These are phyloP conservation scores for Exutisphaerella laricina DNA, from an alignment of 2,329 filamentous ascomycete genomes.

Conservation along the genomic window DNA sequence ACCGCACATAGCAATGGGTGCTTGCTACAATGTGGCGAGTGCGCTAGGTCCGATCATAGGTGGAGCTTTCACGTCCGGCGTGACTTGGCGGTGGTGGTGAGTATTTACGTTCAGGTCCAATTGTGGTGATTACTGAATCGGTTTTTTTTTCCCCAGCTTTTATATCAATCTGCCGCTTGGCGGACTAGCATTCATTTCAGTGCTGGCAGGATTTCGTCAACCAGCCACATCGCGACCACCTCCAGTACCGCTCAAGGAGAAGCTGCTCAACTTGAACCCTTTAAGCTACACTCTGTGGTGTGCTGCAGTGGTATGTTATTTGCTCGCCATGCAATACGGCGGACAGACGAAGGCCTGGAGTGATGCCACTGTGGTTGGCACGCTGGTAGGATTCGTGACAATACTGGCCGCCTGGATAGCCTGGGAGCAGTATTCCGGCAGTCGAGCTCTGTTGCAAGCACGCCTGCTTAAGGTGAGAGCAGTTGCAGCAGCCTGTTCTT, in stretches of 20 bases:
- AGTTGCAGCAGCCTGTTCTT: constrained; percentile 30
- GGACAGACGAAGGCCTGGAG: constrained; percentile 34
- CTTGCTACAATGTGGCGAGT: constrained; percentile 8
- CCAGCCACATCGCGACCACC: constrained; percentile 25
- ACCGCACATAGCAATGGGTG: constrained; percentile 24
- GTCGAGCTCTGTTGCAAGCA: constrained; percentile 36
- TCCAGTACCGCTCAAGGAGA: constrained; percentile 22
- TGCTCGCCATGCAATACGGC: constrained; percentile 38
- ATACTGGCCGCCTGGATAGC: constrained; percentile 31
- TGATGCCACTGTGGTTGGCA: constrained; percentile 30
- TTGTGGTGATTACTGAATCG: background rate
- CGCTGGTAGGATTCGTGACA: constrained; percentile 31
- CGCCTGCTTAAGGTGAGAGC: constrained; percentile 28
- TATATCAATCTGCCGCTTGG: constrained; percentile 45
- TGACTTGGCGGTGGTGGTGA: constrained; percentile 34
- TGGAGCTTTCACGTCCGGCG: constrained; percentile 11
- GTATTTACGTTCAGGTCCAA: background rate
- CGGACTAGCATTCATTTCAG: constrained; percentile 30
- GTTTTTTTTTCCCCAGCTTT: constrained; percentile 21
- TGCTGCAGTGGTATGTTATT: constrained; percentile 32
- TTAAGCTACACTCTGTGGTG: constrained; percentile 34
- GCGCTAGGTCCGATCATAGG: constrained; percentile 15
- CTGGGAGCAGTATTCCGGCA: constrained; percentile 35
- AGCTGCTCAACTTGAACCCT: constrained; percentile 32
- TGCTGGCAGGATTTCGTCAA: constrained; percentile 32